Base-by-base conservation (phyloP, 768 basidiomycete species). In the Lepiota brunneoincarnata region DNA sequence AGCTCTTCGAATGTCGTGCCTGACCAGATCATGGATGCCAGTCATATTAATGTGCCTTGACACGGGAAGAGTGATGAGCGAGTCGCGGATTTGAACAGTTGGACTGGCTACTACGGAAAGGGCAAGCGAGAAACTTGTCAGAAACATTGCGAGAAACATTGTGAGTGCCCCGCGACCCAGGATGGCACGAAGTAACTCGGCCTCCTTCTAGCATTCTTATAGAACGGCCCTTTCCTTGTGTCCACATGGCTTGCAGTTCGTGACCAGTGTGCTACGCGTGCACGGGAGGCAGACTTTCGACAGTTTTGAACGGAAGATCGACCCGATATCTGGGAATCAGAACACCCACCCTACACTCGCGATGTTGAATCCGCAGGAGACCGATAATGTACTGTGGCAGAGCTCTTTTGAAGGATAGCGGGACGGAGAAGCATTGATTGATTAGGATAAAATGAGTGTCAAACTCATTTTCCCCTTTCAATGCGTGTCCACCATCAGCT, bases 31-130 rank as follows among this genome's bases (percentile, higher is more conserved):
- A 56, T 68, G 67, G 11, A 75, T 59, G 58, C 79, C 77, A 12
- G 72, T 79, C 56, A 72, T 56, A 67, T 84, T 84, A 62, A 84
- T 59, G 51, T 72, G 71, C 63, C 78, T 77, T n/a, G 82, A 76
- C 41, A 87, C 64, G n/a, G 80, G 72, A 18, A 87, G 64, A 3
- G 75, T 75, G 46, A 81, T 67, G 24, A 63, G 68, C 7, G 72
- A 68, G 54, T 69, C 61, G 52, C 71, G 67, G 31, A 81, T 63
- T 42, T 78, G 64, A 44, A 76, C 65, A 15, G 48, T 15, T 0
- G 78, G 77, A 42, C 72, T 74, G 44, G 77, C 76, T 49, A 67
- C 73, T 37, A 76, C 76, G 36, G 74, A 69, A 41, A 81, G 58
- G 43, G 76, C 75, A 44, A 82, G 69, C 42, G 80, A 64, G 34